Percentiles rank a stretch among this genome's conserved stretches.
Conservation (phyloP, 2,329 filamentous ascomycete species). For the Ophiostoma himal-ulmi region DNA sequence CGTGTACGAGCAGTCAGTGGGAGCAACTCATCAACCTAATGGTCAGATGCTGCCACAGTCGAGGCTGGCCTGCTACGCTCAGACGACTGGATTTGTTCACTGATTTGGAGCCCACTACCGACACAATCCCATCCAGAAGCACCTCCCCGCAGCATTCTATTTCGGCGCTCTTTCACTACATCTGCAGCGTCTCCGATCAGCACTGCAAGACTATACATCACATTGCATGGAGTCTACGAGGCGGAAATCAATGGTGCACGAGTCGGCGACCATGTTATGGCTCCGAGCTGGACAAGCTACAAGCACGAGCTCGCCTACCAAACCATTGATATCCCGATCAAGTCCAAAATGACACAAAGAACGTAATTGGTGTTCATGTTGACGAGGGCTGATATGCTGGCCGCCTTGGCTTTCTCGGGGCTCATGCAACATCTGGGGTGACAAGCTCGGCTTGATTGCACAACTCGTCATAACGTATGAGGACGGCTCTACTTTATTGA, state of each 20-base stretch:
- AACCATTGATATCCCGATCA: conserved; percentile 38
- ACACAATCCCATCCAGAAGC: neutral
- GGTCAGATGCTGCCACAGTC: neutral
- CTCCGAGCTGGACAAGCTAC: conserved; percentile 42
- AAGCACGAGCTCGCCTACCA: conserved; percentile 38
- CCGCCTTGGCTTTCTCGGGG: conserved; percentile 28
- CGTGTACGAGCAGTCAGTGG: neutral
- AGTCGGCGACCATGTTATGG: conserved; percentile 32
- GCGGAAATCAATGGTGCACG: conserved; percentile 1
- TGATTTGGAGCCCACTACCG: neutral
- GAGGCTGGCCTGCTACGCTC: neutral
- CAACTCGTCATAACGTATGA: neutral
- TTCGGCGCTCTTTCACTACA: neutral
- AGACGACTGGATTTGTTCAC: neutral
- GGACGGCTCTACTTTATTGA: neutral
- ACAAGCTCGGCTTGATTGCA: conserved; percentile 36
- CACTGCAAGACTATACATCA: neutral
- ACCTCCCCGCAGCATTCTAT: neutral
- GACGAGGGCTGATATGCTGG: conserved; percentile 43
- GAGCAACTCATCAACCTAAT: neutral
- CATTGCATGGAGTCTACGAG: neutral
- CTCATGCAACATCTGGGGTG: conserved; percentile 36
- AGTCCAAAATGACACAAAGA: conserved; percentile 26
- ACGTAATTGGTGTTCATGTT: conserved; percentile 35
- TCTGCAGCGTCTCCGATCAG: neutral